Evolutionary conservation across 2,329 filamentous ascomycete genomes (phyloP), one percentile per base, ranked within the genome.

Genomic region (Xylariomycetidae sp.): DNA sequence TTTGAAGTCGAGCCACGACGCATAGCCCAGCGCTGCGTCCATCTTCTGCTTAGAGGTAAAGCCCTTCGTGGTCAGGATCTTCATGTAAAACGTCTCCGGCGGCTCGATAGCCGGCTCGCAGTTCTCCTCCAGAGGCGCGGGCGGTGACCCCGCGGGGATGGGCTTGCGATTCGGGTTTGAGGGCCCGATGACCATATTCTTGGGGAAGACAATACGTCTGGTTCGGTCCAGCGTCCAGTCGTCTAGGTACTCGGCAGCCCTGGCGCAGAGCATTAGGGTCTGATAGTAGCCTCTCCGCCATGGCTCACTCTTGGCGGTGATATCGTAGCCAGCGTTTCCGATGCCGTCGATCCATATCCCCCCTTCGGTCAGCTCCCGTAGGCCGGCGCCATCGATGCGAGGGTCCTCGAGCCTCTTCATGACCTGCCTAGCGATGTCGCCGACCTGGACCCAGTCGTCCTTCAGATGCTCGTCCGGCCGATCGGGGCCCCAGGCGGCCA

Each of bases 201-300:
- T 73, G 0, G 85, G 80, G 45, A 86, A 90, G 18, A 83, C 72
- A 16, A 83, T 62, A 26, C 73, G 70, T 42, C 79, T 71, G 7
- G 72, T 81, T 27, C 62, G 77, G 58, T 94, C 88, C 27, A 73
- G 69, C 12, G 94, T 69, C 72, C 82, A 88, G 30, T 83, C 84
- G 44, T 95, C 86, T 16, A 94, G 64, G 46, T 89, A 78, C 61
- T 96, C 89, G 4, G 88, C 80, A 1, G 82, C 78, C 45, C 77
- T 77, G 1, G 83, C 89, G 39, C 78, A 77, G 9, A 82, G 72
- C 77, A 96, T 86, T 29, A 96, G 63, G 3, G 81, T 74, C 51
- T 94, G 80, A 51, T 83, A 88, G 61, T 97, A 97, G 1, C 88
- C 88, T 35, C 86, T 72, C 49, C 83, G 71, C 90, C 89, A 97